A percentile compares a stretch with the other conserved stretches of the same genome.
Evolutionary conservation across 371 early-diverging fungal species (phyloP).

Genomic region (Blastocladiella emersonii): DNA sequence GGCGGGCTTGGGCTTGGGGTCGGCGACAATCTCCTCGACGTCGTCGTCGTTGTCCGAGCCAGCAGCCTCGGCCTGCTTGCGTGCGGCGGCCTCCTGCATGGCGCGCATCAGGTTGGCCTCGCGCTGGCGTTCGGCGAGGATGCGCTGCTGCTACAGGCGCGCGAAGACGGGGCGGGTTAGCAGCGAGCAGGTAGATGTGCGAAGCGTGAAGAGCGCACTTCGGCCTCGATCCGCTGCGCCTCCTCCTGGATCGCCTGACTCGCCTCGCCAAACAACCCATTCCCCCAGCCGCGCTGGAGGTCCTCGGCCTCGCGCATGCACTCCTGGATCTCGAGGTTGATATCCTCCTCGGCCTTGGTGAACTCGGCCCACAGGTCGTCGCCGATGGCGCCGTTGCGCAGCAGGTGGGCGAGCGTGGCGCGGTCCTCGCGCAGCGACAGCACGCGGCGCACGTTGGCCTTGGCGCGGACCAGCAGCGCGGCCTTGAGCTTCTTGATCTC

Average conservation of each 20-base stretch:
- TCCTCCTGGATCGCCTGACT: constrained; percentile 23
- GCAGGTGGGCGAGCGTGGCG: constrained; percentile 56
- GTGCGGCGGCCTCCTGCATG: too few relatives aligned
- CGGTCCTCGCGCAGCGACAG: constrained; percentile 69
- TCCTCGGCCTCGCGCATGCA: constrained; percentile 67
- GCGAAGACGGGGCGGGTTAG: too few relatives aligned
- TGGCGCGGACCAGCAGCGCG: constrained; percentile 72
- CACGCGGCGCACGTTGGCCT: constrained; percentile 63
- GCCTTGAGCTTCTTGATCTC: constrained; percentile 31
- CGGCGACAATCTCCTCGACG: too few relatives aligned
- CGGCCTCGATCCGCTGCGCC: not conserved
- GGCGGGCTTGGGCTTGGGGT: too few relatives aligned
- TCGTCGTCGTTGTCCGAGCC: too few relatives aligned
- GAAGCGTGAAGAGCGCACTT: not conserved
- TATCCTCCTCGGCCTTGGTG: constrained; percentile 61
- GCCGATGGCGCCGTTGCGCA: constrained; percentile 70
- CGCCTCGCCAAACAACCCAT: constrained; percentile 68
- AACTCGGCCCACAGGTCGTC: constrained; percentile 79
- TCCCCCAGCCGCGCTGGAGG: constrained; percentile 71
- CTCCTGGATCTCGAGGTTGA: constrained; percentile 65
- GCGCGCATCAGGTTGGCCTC: too few relatives aligned
- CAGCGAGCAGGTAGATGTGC: too few relatives aligned
- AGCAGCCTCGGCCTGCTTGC: too few relatives aligned
- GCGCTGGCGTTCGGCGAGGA: too few relatives aligned
- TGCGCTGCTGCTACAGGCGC: too few relatives aligned